Base-by-base conservation (phyloP, 306 rosid species). In the Inga oerstediana region DNA sequence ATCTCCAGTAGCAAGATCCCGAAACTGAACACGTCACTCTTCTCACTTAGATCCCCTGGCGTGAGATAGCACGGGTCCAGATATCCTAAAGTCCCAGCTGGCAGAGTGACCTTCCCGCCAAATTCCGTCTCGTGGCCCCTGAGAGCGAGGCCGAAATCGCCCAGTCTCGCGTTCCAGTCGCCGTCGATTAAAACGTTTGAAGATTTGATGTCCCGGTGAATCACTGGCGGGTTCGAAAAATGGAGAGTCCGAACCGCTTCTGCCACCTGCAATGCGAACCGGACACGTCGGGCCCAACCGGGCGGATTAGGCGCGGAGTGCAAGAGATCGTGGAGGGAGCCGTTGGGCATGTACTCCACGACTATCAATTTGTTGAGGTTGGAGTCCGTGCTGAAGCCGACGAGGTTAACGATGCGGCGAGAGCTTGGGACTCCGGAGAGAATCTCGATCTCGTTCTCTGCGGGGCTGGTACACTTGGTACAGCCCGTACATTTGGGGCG, bases 1-100 rank as follows among this genome's bases (percentile, higher is more conserved):
- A 93, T 89, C 87, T 93, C 97, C 39, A 93, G 34, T 17, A 91
- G 84, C 67, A 93, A 75, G 15, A 93, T 86, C 22, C 97, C 97
- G n/a, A 88, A 93, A 74, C 97, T 93, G 85, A 91, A 93, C 13
- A 93, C 97, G 54, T 93, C 97, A 61, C 90, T 91, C 84, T 93
- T 93, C 37, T 79, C 39, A 71, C 83, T 89, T 15, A 93, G 84
- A 70, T 93, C 93, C 8, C 77, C 91, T 48, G 94, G 97, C 59
- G 88, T 88, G 20, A 93, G 95, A 80, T 93, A 93, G 58, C 85
- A 83, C 14, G 95, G 95, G 78, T 93, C 97, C 15, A 93, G 90
- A 59, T 93, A 93, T 11, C 97, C 97, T 68, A 93, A 84, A 48
- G 97, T 93, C 54, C 97, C 97, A 78, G 95, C 95, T 52, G 97